phyloP scores from a whole-genome alignment of 2,329 filamentous ascomycete genomes.

The Polytolypa hystricis region DNA sequence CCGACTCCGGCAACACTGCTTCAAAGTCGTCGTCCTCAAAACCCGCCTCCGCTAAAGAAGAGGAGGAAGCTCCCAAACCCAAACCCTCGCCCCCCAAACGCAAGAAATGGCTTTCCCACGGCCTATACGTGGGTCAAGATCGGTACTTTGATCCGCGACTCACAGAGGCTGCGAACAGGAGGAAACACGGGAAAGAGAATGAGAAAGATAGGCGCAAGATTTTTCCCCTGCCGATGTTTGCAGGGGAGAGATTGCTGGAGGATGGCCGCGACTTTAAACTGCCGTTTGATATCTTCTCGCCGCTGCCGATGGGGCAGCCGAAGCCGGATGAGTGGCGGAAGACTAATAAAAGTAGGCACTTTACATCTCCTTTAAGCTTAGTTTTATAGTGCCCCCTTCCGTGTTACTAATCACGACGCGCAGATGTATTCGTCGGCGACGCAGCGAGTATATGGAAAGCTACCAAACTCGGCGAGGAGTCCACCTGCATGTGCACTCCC shows the following conservation, averaged over 20 bases:
- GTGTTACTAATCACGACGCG: slow-evolving; percentile 20
- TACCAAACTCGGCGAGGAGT: slow-evolving; percentile 60
- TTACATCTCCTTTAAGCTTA: neutral
- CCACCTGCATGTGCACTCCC: slow-evolving; percentile 64
- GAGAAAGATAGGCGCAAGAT: slow-evolving; percentile 14
- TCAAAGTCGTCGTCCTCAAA: slow-evolving; percentile 11
- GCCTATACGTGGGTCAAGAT: slow-evolving; percentile 77
- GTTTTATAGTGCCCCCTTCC: neutral
- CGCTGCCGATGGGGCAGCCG: slow-evolving; percentile 71
- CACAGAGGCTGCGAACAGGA: slow-evolving; percentile 36
- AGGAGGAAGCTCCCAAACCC: slow-evolving; percentile 14
- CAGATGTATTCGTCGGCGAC: slow-evolving; percentile 84
- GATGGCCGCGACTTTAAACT: slow-evolving; percentile 73
- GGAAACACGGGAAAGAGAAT: slow-evolving; percentile 22
- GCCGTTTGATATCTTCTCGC: slow-evolving; percentile 81
- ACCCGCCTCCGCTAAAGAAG: slow-evolving; percentile 11
- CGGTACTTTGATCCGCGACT: slow-evolving; percentile 35
- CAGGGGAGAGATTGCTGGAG: slow-evolving; percentile 59
- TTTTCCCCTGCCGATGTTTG: slow-evolving; percentile 69
- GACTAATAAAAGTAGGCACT: slow-evolving; percentile 65
- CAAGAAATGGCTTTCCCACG: slow-evolving; percentile 73
- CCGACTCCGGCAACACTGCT: slow-evolving; percentile 22
- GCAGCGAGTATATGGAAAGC: slow-evolving; percentile 73
- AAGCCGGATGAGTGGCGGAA: slow-evolving; percentile 91
- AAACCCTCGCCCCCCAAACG: slow-evolving; percentile 27